Percentiles rank a stretch among this genome's conserved stretches.
Evolutionary conservation across 345 rosid species (phyloP).

Genomic region (Boechera divaricarpa): DNA sequence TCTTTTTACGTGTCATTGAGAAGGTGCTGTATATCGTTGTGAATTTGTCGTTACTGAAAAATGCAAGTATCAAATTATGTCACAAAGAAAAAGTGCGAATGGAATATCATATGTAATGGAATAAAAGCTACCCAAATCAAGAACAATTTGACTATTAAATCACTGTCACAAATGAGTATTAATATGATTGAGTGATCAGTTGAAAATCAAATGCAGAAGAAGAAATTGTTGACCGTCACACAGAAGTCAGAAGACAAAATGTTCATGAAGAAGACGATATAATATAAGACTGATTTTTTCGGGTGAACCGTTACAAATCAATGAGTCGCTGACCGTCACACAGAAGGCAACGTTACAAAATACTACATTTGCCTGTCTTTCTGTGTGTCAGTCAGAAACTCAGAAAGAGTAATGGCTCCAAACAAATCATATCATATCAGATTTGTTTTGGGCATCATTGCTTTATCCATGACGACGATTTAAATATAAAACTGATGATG

Average conservation of each 20-base stretch:
- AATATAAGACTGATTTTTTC: constrained; percentile 27
- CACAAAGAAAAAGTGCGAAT: too few species aligned
- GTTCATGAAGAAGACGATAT: constrained; percentile 5
- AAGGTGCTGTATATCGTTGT: too few species aligned
- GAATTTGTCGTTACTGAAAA: too few species aligned
- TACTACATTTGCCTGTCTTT: constrained; percentile 22
- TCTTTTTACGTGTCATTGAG: too few species aligned
- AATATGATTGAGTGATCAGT: neutral
- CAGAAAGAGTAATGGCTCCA: constrained; percentile 16
- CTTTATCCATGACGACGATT: constrained; percentile 14
- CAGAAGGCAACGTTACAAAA: constrained; percentile 34
- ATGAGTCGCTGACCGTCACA: constrained; percentile 33
- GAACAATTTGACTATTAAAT: too few species aligned
- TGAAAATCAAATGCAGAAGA: neutral
- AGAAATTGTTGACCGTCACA: neutral
- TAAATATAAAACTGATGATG: constrained; percentile 19
- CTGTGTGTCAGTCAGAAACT: constrained; percentile 38
- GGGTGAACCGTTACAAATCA: constrained; percentile 14
- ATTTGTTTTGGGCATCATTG: constrained; percentile 20
- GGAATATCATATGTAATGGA: too few species aligned
- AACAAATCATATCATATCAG: constrained; percentile 25
- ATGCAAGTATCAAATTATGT: too few species aligned
- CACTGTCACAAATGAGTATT: too few species aligned
- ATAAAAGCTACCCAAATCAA: too few species aligned
- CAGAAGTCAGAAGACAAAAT: neutral